Evolutionary conservation across 2,329 filamentous ascomycete genomes (phyloP).

Genomic region (Hypoxylon sp.): DNA sequence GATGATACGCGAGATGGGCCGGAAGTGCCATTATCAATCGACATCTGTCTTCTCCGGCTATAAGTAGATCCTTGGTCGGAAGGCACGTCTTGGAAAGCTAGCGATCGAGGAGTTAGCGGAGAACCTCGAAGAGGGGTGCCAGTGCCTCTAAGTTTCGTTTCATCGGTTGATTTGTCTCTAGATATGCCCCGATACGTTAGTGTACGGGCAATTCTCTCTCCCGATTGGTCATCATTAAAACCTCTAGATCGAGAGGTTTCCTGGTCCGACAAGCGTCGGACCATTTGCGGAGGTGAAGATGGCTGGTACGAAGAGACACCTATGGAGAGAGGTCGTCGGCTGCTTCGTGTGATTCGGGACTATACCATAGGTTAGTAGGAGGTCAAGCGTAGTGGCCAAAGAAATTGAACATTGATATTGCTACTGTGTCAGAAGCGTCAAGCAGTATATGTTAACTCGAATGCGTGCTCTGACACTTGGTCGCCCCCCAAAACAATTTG

Average conservation of each 20-base stretch:
- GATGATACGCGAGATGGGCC: slow-evolving; percentile 61
- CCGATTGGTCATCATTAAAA: slow-evolving; percentile 60
- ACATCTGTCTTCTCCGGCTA: slow-evolving; percentile 60
- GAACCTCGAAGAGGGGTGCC: slow-evolving; percentile 59
- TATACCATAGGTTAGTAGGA: slow-evolving; percentile 53
- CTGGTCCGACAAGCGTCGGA: slow-evolving; percentile 71
- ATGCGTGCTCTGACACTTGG: slow-evolving; percentile 9
- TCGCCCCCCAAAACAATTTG: slow-evolving; percentile 29
- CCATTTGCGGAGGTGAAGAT: slow-evolving; percentile 65
- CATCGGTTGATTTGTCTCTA: slow-evolving; percentile 61
- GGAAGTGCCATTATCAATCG: slow-evolving; percentile 63
- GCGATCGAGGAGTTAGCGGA: slow-evolving; percentile 65
- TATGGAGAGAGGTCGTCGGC: slow-evolving; percentile 69
- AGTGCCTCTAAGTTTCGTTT: slow-evolving; percentile 57
- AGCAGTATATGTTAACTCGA: background rate
- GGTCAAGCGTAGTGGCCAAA: background rate
- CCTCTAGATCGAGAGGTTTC: slow-evolving; percentile 62
- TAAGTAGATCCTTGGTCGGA: slow-evolving; percentile 50
- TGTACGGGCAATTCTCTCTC: slow-evolving; percentile 60
- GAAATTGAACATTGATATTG: slow-evolving; percentile 4
- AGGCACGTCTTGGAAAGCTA: slow-evolving; percentile 62
- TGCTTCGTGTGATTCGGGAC: slow-evolving; percentile 65
- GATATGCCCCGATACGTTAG: slow-evolving; percentile 61
- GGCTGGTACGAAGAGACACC: slow-evolving; percentile 64
- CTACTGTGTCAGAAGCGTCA: background rate